Base-by-base conservation (phyloP, 1,139 yeast species). In the Cylindricascospora bacillispora region DNA sequence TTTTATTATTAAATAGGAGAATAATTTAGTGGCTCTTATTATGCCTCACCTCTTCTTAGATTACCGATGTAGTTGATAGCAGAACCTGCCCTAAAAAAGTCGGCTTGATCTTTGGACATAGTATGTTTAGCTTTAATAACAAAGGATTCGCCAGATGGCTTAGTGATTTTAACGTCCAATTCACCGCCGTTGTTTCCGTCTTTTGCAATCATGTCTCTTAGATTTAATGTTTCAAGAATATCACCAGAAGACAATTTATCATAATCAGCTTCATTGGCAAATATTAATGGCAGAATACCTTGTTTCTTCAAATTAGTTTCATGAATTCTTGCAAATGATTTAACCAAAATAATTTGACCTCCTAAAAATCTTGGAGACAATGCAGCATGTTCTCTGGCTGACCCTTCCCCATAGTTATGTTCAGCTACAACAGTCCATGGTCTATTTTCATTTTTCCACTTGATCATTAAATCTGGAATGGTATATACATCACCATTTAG, bases 351-450 rank as follows among this genome's bases (percentile, higher is more conserved):
- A 41, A 85, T 71, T 33, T 78, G 63, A 37, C 97, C 98, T 39
- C 95, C 95, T 32, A 89, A 66, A 64, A 80, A 89, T 57, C 93
- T 70, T 38, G 98, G 98, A 24, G 92, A 82, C 50, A 89, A 65
- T 4, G 98, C 98, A 32, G 98, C 98, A 52, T 89, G 98, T 57
- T 89, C 98, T 67, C 98, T 80, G 15, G 98, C 95, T 33, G 95
- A 83, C 41, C 98, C 98, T 65, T 89, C 98, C 59, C 98, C 98
- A 49, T 86, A 89, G 62, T 89, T 89, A 55, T 89, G 95, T 54
- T 86, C 98, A 30, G 95, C 98, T 40, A 89, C 79, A 28, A 89
- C 95, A 41, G 74, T 69, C 98, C 98, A 89, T 12, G 93, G 92
- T 45, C 82, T 70, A 6, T 59, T 47, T 40, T 82, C 92, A 27